These are phyloP conservation scores for Platanthera guangdongensis DNA, from an alignment of 106 monocot genomes.

Conservation along the genomic window DNA sequence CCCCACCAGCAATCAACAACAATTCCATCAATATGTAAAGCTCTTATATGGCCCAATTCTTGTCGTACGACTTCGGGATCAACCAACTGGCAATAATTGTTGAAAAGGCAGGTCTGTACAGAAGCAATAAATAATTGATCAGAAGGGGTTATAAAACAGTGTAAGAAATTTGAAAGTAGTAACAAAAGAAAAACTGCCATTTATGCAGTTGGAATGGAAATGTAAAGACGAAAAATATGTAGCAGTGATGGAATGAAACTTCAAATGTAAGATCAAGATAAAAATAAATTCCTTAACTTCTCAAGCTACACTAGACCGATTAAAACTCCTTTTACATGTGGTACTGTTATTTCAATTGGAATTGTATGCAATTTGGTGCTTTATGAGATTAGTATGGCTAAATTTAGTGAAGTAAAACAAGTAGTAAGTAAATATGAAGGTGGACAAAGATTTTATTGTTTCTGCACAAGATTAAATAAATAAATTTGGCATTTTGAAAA, in stretches of 20 bases:
- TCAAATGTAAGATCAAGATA: background rate
- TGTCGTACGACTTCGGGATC: slow-evolving; percentile 60
- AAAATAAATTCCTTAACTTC: background rate
- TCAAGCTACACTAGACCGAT: background rate
- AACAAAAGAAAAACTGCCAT: background rate
- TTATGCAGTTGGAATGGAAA: background rate
- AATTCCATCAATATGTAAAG: slow-evolving; percentile 82
- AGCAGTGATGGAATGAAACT: background rate
- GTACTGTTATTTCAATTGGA: background rate
- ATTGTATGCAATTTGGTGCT: background rate
- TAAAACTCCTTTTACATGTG: background rate
- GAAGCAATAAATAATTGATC: slow-evolving; percentile 6
- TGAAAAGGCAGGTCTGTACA: slow-evolving; percentile 58
- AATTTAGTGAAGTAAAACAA: background rate
- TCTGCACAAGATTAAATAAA: background rate
- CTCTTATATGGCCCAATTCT: slow-evolving; percentile 69
- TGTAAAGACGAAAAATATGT: background rate
- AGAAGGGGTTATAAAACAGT: slow-evolving; percentile 2
- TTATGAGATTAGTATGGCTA: background rate
- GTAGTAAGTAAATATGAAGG: background rate
- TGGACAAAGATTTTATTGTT: background rate
- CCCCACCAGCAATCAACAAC: slow-evolving; percentile 96
- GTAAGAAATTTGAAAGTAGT: background rate
- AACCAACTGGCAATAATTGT: slow-evolving; percentile 76
- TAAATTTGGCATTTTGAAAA: background rate